Conservation (phyloP, 257 asterid genomes). For the Capsicum rhomboideum region DNA sequence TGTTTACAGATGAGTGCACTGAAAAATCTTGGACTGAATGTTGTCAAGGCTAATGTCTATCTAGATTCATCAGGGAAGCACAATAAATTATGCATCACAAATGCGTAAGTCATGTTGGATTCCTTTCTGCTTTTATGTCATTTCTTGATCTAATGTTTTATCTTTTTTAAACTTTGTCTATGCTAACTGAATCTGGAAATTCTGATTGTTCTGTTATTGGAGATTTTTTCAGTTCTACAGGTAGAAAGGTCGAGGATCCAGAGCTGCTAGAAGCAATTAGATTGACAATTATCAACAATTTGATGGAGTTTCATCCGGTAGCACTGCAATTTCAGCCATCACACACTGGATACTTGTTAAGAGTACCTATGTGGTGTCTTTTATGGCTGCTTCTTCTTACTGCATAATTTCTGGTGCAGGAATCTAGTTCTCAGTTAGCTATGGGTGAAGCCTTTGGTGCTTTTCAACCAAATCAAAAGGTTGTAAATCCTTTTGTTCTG, state of each 20-base stretch:
- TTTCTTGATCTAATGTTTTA: neutral
- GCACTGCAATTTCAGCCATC: neutral
- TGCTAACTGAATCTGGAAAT: neutral
- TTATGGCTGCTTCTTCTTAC: constrained; percentile 5
- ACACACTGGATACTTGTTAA: neutral
- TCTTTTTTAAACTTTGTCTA: neutral
- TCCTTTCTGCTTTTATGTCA: neutral
- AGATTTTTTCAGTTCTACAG: constrained; percentile 55
- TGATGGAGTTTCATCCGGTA: constrained; percentile 96
- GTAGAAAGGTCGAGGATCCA: constrained; percentile 86
- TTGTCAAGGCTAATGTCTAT: constrained; percentile 82
- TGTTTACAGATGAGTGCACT: constrained; percentile 75
- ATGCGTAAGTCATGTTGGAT: constrained; percentile 48
- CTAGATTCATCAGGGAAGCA: constrained; percentile 97
- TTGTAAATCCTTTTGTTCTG: constrained; percentile 10
- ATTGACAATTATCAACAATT: constrained; percentile 85
- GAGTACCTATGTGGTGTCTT: constrained; percentile 4
- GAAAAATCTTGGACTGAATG: constrained; percentile 79
- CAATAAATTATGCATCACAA: constrained; percentile 82
- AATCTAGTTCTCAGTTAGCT: constrained; percentile 82
- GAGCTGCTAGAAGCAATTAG: constrained; percentile 98
- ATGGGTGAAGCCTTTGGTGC: constrained; percentile 88
- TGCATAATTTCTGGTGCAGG: constrained; percentile 41
- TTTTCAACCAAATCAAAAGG: constrained; percentile 49
- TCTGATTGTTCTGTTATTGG: neutral